Conservation (phyloP, 2,329 filamentous ascomycete species). For the Colletotrichum gloeosporioides region DNA sequence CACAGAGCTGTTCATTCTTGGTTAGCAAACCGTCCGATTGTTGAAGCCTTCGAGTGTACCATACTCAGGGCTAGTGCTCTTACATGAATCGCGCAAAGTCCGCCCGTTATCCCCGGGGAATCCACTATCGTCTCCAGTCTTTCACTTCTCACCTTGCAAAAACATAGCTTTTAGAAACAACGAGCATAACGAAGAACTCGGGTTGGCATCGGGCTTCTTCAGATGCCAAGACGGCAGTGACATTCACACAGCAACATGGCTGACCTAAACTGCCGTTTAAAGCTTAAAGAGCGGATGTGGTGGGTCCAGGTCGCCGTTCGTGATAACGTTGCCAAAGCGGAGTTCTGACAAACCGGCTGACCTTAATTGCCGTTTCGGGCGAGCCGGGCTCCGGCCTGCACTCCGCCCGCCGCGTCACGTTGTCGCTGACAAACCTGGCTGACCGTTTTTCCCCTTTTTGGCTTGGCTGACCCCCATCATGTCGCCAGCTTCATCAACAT, state of each 20-base stretch:
- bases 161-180: not conserved
- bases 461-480: not conserved
- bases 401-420: not conserved
- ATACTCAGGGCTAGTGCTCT: not conserved
- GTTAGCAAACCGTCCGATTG: not conserved
- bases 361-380: not conserved
- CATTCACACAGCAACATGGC: not conserved
- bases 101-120: not conserved
- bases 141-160: not conserved
- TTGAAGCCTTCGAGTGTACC: not conserved
- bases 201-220: not conserved
- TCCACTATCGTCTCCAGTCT: not conserved
- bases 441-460: not conserved
- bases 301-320: not conserved
- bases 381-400: not conserved
- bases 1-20: not conserved
- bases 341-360: not conserved
- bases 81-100: not conserved
- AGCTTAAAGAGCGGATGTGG: not conserved
- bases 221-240: not conserved
- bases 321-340: not conserved
- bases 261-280: not conserved
- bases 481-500: not conserved
- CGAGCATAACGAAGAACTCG: not conserved
- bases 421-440: not conserved